Percentiles rank a stretch among this genome's conserved stretches.
phyloP scores from a whole-genome alignment of 345 rosid genomes.

The Turnera subulata region DNA sequence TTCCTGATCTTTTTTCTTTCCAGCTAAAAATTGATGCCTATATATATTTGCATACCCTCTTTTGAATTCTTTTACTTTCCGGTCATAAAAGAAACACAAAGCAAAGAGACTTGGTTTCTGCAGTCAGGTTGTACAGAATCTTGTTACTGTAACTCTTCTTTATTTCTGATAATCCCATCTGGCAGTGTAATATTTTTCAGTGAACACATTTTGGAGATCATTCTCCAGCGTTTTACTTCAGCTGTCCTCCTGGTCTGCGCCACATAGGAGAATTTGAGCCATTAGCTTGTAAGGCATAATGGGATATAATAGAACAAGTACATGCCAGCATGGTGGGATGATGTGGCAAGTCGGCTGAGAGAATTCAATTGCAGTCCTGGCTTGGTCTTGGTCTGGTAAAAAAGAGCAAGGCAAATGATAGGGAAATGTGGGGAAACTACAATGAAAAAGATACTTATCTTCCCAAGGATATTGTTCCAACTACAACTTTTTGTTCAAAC shows the following conservation, averaged over 20 bases:
- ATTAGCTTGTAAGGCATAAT: background rate
- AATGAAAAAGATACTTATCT: slow-evolving; percentile 57
- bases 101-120: no score
- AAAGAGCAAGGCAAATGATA: slow-evolving; percentile 36
- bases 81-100: no score
- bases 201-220: no score
- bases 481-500: slow-evolving; percentile 71
- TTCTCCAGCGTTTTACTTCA: background rate
- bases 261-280: background rate
- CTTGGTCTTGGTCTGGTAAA: slow-evolving; percentile 30
- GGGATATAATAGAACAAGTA: background rate
- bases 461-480: slow-evolving; percentile 61
- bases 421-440: slow-evolving; percentile 30
- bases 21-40: no score
- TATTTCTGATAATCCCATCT: no score
- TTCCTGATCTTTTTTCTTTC: no score
- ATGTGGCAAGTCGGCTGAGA: slow-evolving; percentile 26
- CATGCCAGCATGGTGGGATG: slow-evolving; percentile 23
- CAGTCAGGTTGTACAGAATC: no score
- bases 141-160: no score
- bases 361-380: background rate
- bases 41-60: no score
- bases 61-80: no score
- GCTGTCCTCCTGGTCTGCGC: background rate
- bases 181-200: no score